Evolutionary conservation across 106 monocot genomes (phyloP).

Genomic region (Triglochin maritima): DNA sequence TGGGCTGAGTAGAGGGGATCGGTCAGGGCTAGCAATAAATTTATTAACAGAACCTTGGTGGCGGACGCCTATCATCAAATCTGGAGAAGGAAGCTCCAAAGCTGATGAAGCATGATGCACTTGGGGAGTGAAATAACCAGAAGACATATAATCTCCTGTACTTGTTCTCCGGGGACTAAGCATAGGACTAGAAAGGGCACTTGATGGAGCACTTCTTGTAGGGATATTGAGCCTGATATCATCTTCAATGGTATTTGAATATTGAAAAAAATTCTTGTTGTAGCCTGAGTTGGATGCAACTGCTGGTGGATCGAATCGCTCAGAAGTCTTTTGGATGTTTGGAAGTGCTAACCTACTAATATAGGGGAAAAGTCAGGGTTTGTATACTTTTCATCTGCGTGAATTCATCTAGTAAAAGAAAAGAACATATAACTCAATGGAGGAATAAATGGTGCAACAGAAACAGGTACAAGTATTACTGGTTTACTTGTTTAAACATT

Average conservation of each 20-base stretch:
- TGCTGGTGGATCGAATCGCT: constrained; percentile 19
- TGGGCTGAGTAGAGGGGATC: constrained; percentile 40
- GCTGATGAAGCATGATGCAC: constrained; percentile 32
- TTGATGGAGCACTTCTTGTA: constrained; percentile 74
- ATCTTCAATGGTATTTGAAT: constrained; percentile 30
- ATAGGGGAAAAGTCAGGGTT: neutral
- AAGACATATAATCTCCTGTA: constrained; percentile 32
- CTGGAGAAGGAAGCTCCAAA: constrained; percentile 31
- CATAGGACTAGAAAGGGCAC: constrained; percentile 67
- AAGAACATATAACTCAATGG: neutral
- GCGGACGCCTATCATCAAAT: constrained; percentile 24
- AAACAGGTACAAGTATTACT: too few relatives aligned
- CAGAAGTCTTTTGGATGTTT: constrained; percentile 26
- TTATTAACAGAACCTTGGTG: constrained; percentile 27
- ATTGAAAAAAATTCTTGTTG: constrained; percentile 23
- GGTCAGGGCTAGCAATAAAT: constrained; percentile 40
- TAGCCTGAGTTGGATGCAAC: constrained; percentile 20
- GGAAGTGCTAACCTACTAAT: constrained; percentile 29
- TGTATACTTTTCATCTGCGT: neutral
- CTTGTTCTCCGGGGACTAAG: constrained; percentile 54
- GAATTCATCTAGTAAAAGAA: neutral
- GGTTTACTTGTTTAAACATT: too few relatives aligned
- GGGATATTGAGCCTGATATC: constrained; percentile 61
- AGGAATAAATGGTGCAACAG: too few relatives aligned
- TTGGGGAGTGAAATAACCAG: constrained; percentile 20